phyloP scores from a whole-genome alignment of 257 asterid species.

The Ilex asprella region DNA sequence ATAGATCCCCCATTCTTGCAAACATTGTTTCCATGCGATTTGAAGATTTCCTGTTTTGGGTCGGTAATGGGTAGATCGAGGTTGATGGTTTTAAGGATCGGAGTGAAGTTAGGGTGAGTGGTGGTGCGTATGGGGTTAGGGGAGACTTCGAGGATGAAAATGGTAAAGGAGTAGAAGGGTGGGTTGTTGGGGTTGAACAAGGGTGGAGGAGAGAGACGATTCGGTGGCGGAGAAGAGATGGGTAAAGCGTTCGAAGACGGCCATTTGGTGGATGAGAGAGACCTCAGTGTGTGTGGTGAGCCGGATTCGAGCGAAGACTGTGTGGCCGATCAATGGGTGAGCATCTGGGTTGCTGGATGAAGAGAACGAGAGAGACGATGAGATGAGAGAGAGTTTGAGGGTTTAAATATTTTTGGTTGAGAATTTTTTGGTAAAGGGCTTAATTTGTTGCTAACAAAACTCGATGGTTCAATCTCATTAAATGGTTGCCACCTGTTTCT shows the following conservation, averaged over 20 bases:
- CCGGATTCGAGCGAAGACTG: slow-evolving; percentile 43
- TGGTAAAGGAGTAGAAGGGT: slow-evolving; percentile 47
- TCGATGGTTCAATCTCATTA: too few relatives aligned
- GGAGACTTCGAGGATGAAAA: slow-evolving; percentile 50
- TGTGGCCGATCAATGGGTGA: neutral
- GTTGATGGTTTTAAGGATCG: neutral
- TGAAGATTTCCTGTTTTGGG: too few relatives aligned
- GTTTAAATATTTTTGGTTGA: too few relatives aligned
- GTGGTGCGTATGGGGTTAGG: slow-evolving; percentile 24
- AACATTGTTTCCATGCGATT: too few relatives aligned
- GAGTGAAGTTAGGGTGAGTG: slow-evolving; percentile 4
- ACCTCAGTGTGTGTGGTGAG: slow-evolving; percentile 43
- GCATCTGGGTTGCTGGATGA: too few relatives aligned
- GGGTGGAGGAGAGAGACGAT: slow-evolving; percentile 42
- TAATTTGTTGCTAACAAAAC: too few relatives aligned
- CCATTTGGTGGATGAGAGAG: slow-evolving; percentile 65
- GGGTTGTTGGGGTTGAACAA: slow-evolving; percentile 42
- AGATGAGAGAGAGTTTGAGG: too few relatives aligned
- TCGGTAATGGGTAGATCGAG: slow-evolving; percentile 4
- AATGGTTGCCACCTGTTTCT: too few relatives aligned
- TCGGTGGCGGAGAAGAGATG: slow-evolving; percentile 47
- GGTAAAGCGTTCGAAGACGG: slow-evolving; percentile 46
- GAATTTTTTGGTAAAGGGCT: too few relatives aligned
- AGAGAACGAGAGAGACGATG: too few relatives aligned
- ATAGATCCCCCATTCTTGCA: too few relatives aligned